A percentile compares a stretch with the other conserved stretches of the same genome.
These are phyloP conservation scores for Aspergillus sp. DNA, from an alignment of 2,329 filamentous ascomycete species.

Conservation along the genomic window DNA sequence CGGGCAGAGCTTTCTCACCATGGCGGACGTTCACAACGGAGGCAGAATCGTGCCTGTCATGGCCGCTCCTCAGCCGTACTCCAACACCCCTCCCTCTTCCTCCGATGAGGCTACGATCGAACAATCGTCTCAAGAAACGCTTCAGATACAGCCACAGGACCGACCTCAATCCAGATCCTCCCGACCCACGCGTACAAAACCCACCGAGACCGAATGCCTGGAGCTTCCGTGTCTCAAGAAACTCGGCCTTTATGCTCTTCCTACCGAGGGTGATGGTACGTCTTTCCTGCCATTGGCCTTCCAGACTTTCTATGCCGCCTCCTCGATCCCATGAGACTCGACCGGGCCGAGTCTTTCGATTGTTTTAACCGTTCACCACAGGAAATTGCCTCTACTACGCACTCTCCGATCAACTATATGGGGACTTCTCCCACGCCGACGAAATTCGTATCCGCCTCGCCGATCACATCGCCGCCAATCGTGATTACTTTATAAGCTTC, in stretches of 20 bases:
- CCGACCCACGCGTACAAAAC: conserved; percentile 16
- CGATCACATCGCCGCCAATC: conserved; percentile 60
- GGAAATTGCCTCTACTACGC: conserved; percentile 71
- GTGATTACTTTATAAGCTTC: conserved; percentile 64
- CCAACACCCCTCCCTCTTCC: conserved; percentile 13
- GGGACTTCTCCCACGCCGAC: conserved; percentile 55
- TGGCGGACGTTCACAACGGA: conserved; percentile 39
- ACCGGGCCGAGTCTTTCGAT: not conserved
- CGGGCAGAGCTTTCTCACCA: conserved; percentile 33
- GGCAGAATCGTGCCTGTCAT: conserved; percentile 46
- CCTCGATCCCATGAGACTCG: no score
- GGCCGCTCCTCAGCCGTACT: conserved; percentile 24
- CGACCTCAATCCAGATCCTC: conserved; percentile 3
- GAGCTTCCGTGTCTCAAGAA: conserved; percentile 50
- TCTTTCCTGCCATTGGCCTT: conserved; percentile 21
- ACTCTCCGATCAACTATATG: conserved; percentile 66
- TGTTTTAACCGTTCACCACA: conserved; percentile 34
- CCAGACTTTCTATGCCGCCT: not conserved
- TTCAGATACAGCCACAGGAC: conserved; percentile 13
- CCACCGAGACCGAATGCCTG: conserved; percentile 25
- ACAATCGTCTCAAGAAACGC: conserved; percentile 8
- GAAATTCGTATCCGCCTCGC: conserved; percentile 61
- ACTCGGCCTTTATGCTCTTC: conserved; percentile 58
- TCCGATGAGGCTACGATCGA: conserved; percentile 14
- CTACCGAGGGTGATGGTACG: conserved; percentile 63